phyloP scores from a whole-genome alignment of 257 asterid genomes.

The Gentiana dahurica region DNA sequence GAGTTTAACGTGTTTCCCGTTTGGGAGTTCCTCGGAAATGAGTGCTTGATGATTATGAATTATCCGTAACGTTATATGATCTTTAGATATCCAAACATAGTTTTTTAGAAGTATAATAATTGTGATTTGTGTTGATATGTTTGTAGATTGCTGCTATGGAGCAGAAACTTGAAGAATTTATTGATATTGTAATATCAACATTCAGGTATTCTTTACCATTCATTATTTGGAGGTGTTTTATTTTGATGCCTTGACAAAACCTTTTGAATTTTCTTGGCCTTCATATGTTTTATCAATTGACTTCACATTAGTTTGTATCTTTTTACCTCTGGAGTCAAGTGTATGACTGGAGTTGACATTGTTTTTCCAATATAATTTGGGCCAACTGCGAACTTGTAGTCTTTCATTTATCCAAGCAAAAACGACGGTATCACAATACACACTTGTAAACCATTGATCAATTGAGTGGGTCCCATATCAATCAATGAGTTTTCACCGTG shows the following conservation, averaged over 20 bases:
- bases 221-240: too few species aligned
- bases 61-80: neutral
- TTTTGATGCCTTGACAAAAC: too few species aligned
- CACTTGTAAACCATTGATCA: too few species aligned
- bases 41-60: neutral
- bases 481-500: too few species aligned
- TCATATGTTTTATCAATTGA: neutral
- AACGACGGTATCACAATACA: too few species aligned
- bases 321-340: neutral
- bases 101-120: too few species aligned
- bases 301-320: neutral
- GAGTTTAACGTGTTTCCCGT: conserved; percentile 1
- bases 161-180: conserved; percentile 57
- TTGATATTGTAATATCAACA: conserved; percentile 37
- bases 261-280: neutral
- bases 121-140: neutral
- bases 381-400: too few species aligned
- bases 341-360: too few species aligned
- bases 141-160: conserved; percentile 67
- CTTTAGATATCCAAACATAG: neutral
- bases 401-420: too few species aligned
- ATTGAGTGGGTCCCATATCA: too few species aligned
- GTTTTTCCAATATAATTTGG: too few species aligned
- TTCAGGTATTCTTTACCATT: conserved; percentile 45
- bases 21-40: neutral